Base-by-base conservation (phyloP, 805 yeast genomes). In the Candida insectalens region DNA sequence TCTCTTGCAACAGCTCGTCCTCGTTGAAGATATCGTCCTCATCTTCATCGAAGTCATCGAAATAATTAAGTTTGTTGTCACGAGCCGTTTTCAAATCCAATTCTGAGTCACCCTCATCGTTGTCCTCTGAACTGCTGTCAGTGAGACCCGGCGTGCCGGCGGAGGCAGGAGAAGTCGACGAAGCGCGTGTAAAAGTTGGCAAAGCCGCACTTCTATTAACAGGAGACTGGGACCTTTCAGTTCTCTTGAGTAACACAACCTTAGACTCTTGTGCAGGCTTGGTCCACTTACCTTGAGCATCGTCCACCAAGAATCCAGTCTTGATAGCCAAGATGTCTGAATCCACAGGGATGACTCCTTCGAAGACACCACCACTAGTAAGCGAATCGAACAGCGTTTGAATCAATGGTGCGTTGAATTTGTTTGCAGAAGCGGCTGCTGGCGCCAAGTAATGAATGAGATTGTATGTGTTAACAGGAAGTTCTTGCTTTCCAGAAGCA, bases 271-370 rank as follows among this genome's bases (percentile, higher is more conserved):
- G 26, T 9, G 55, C 60, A 5, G 82, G 80, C 50, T 70, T 77
- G 9, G 60, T 44, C 87, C 88, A 82, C 27, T 46, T 47, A 18
- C 64, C 57, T 18, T 60, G 65, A 19, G 51, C 59, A 17, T 51
- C 53, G 12, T 41, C 46, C 5, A 65, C 58, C n/a, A 71, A 57
- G 41, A 82, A 78, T 0, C 88, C 89, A 21, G 68, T 65, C 63
- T 77, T 65, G 34, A 82, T 61, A 18, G 77, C 88, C 45, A 77
- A 80, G 35, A 83, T 51, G 31, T 60, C 62, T 41, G 61, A 74
- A 39, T 64, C 68, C 5, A 44, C 43, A 4, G 77, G 76, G 36
- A 73, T 60, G 39, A 69, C 65, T 6, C 85, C 85, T 27, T 53
- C 51, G 20, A 77, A 55, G 23, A 38, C 53, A 17, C 83, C 83